Conservation (phyloP, 768 basidiomycete species). For the Termitomyces sp. region DNA sequence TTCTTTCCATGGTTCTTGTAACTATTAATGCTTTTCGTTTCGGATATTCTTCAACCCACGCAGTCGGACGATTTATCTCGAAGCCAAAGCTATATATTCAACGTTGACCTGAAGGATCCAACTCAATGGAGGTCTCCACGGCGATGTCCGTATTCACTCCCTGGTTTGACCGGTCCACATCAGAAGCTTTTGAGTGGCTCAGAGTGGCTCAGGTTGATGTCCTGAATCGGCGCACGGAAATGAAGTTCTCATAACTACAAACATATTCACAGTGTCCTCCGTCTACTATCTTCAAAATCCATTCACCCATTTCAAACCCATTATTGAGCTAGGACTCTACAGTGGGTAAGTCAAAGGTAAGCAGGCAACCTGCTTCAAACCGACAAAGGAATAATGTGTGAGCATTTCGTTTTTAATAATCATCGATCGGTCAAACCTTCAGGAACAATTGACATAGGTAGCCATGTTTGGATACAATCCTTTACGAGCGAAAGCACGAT, state of each 20-base stretch:
- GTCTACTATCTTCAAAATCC: neutral
- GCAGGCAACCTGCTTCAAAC: too few relatives aligned
- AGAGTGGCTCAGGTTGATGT: neutral
- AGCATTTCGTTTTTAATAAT: neutral
- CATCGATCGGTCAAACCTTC: neutral
- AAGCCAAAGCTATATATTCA: too few relatives aligned
- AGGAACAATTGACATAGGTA: neutral
- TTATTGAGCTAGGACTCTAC: too few relatives aligned
- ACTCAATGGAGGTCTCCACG: too few relatives aligned
- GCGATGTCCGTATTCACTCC: too few relatives aligned
- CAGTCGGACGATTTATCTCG: too few relatives aligned
- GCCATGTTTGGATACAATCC: neutral
- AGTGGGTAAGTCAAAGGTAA: too few relatives aligned
- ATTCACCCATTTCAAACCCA: neutral
- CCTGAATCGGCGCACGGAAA: neutral
- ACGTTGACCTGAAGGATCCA: too few relatives aligned
- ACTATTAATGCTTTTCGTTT: too few relatives aligned
- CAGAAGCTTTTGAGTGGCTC: neutral
- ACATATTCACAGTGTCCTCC: neutral
- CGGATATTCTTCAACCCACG: too few relatives aligned
- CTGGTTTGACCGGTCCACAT: neutral
- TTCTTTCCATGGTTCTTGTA: too few relatives aligned
- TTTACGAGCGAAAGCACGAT: neutral
- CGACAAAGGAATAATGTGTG: neutral
- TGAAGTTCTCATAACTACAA: neutral